Percentiles rank a stretch among this genome's conserved stretches.
Conservation (phyloP, 73 alveolate species). For the Stentor coeruleus region DNA sequence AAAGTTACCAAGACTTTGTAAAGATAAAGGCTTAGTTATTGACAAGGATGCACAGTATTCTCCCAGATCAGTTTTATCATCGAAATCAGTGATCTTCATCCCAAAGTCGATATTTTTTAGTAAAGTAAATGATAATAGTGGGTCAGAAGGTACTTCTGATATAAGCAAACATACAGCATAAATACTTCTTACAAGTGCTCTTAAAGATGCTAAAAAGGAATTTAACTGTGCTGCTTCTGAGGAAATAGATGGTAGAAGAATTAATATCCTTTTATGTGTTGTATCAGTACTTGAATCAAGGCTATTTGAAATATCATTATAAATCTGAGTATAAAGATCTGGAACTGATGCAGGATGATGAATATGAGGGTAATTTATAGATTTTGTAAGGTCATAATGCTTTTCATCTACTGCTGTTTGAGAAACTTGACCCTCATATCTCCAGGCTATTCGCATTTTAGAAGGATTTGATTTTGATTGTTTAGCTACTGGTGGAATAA, state of each 20-base stretch:
- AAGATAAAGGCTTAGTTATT: neutral
- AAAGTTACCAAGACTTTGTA: neutral
- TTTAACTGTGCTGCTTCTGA: too few species aligned
- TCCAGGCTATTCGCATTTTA: conserved; percentile 2
- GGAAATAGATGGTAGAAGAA: neutral
- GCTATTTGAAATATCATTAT: neutral
- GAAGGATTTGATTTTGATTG: neutral
- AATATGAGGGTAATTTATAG: neutral
- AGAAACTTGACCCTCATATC: neutral
- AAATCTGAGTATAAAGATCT: neutral
- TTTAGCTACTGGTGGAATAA: neutral
- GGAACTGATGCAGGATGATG: neutral
- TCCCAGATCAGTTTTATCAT: neutral
- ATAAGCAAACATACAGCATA: neutral
- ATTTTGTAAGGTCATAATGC: neutral
- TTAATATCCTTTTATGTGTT: neutral
- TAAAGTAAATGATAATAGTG: too few species aligned
- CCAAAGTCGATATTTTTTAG: neutral
- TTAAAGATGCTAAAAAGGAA: neutral
- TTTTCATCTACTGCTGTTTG: neutral
- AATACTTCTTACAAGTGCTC: neutral
- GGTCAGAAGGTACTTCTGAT: neutral
- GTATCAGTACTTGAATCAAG: neutral
- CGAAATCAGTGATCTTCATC: neutral
- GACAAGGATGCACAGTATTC: neutral